phyloP scores from a whole-genome alignment of 1,284 basidiomycete species.

The Ceratobasidium theobromae region DNA sequence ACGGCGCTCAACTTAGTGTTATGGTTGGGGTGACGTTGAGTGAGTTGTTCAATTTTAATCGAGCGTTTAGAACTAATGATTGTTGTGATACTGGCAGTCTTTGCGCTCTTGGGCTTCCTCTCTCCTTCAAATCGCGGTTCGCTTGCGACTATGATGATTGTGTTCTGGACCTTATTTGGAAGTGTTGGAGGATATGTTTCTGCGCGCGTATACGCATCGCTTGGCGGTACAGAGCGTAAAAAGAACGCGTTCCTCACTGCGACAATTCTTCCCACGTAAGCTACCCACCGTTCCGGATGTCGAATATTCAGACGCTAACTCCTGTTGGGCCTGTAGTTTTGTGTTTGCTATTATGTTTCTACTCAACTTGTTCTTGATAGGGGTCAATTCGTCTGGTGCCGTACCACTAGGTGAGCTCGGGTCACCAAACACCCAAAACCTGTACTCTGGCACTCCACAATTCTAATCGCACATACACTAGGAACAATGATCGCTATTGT shows the following conservation, averaged over 20 bases:
- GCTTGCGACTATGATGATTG: constrained; percentile 93
- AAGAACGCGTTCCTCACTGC: constrained; percentile 88
- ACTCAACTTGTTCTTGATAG: constrained; percentile 83
- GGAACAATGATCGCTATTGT: constrained; percentile 89
- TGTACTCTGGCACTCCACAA: not conserved
- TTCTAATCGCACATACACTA: constrained; percentile 39
- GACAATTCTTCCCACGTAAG: constrained; percentile 82
- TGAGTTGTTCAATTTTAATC: constrained; percentile 41
- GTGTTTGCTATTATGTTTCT: constrained; percentile 83
- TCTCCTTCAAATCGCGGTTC: constrained; percentile 95
- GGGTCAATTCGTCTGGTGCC: constrained; percentile 87
- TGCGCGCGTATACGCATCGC: constrained; percentile 76
- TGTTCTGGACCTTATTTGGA: constrained; percentile 94
- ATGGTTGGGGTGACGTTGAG: constrained; percentile 90
- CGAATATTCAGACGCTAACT: constrained; percentile 29
- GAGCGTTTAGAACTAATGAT: not conserved
- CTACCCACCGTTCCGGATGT: constrained; percentile 33
- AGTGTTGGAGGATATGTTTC: constrained; percentile 91
- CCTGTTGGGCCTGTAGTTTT: constrained; percentile 49
- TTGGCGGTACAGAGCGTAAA: constrained; percentile 79
- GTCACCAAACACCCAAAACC: not conserved
- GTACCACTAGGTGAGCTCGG: constrained; percentile 84
- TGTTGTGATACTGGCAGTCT: constrained; percentile 56
- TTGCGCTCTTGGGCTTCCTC: constrained; percentile 95
- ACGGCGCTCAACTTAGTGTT: constrained; percentile 84